phyloP scores from a whole-genome alignment of 192 early-diverging fungal species.

The Glomus cerebriforme region DNA sequence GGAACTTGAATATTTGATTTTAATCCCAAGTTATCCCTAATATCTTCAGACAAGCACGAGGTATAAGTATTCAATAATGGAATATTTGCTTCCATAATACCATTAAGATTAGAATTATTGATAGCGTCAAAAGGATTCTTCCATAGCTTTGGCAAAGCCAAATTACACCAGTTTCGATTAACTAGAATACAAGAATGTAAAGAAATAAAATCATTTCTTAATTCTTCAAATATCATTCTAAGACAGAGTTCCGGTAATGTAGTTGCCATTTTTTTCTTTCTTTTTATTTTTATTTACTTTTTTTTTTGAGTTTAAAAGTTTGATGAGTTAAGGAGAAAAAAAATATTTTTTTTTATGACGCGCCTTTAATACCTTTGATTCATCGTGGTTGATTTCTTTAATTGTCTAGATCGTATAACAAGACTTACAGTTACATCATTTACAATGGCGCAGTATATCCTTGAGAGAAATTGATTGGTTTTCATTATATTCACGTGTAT shows the following conservation, averaged over 20 bases:
- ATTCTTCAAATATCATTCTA: not conserved
- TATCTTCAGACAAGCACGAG: not conserved
- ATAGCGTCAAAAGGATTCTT: not conserved
- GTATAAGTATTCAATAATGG: not conserved
- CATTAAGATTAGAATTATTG: not conserved
- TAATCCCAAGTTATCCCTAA: not conserved
- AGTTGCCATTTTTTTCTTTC: too few relatives aligned
- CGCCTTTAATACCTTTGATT: too few relatives aligned
- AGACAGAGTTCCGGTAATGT: not conserved
- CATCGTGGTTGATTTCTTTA: too few relatives aligned
- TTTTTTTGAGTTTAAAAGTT: too few relatives aligned
- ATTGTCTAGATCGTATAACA: too few relatives aligned
- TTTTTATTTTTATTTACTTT: too few relatives aligned
- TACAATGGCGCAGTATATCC: too few relatives aligned
- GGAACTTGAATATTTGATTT: not conserved
- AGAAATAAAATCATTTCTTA: not conserved
- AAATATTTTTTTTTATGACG: too few relatives aligned
- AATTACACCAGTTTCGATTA: slow-evolving; percentile 3
- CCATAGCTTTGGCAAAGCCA: not conserved
- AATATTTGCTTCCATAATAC: not conserved
- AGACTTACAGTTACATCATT: too few relatives aligned
- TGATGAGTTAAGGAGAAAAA: too few relatives aligned
- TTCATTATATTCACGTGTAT: too few relatives aligned
- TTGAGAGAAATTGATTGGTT: too few relatives aligned
- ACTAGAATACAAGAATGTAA: not conserved